A percentile compares a stretch with the other conserved stretches of the same genome.
Evolutionary conservation across 345 rosid genomes (phyloP).

Genomic region (Acer yangbiense): DNA sequence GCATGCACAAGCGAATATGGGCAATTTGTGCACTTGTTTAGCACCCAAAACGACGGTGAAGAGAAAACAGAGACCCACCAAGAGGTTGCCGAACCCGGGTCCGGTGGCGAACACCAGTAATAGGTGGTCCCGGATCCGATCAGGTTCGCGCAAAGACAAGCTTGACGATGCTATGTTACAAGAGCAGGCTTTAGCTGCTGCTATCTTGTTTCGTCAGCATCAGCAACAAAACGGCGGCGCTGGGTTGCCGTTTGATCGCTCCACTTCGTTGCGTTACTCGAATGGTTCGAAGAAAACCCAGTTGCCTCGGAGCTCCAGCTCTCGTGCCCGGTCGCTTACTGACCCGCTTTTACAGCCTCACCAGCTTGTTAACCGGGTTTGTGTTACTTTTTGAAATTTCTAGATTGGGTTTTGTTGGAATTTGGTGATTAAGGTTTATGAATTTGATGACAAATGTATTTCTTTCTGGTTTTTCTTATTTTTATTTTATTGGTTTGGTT

Average conservation of each 20-base stretch:
- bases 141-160: slow-evolving; percentile 59
- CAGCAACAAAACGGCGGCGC: slow-evolving; percentile 51
- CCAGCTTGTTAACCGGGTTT: slow-evolving; percentile 87
- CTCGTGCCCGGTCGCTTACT: slow-evolving; percentile 80
- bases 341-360: slow-evolving; percentile 91
- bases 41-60: slow-evolving; percentile 47
- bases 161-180: slow-evolving; percentile 58
- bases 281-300: slow-evolving; percentile 60
- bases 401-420: no score
- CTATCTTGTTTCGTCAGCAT: slow-evolving; percentile 64
- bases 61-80: slow-evolving; percentile 44
- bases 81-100: slow-evolving; percentile 36
- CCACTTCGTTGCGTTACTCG: slow-evolving; percentile 67
- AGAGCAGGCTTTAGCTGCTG: slow-evolving; percentile 83
- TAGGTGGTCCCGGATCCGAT: slow-evolving; percentile 66
- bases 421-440: background rate
- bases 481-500: background rate
- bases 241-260: slow-evolving; percentile 72
- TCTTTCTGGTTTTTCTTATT: background rate
- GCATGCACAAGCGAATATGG: slow-evolving; percentile 41
- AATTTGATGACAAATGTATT: background rate
- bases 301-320: slow-evolving; percentile 87
- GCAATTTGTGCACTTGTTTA: slow-evolving; percentile 67
- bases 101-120: slow-evolving; percentile 31
- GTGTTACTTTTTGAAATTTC: background rate